Evolutionary conservation across 306 rosid genomes (phyloP), one percentile per base, ranked within the genome.

Genomic region (Vicia faba): DNA sequence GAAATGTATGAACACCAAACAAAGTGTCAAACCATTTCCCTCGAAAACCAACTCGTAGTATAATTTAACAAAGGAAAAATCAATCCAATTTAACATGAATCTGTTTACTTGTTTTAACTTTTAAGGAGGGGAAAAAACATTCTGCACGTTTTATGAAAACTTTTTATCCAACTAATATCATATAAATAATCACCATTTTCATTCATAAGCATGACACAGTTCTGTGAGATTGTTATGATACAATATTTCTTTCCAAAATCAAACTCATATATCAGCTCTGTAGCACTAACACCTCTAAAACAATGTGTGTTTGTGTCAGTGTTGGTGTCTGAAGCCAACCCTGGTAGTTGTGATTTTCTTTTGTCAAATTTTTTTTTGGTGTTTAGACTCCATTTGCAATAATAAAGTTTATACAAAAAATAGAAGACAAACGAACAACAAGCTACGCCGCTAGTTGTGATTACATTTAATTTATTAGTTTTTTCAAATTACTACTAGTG

Each of bases 41-140:
- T 64, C 35, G 49, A 29, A 64, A 73, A 64, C 28, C 41, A 50
- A 57, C 14, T 29, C 3, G 11, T 29, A 43, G 49, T 9, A 45
- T 41, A 68, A 63, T 35, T 23, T 41, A 56, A n/a, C 33, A 40
- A 74, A 60, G 36, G 59, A 23, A 33, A 66, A 72, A 33, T 53
- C 51, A 33, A 31, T 7, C 38, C 38, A 33, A 33, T 33, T 33
- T 33, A 33, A 33, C 0, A 33, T 33, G 9, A 7, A 7, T 33
- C 8, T 33, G 51, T 18, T 14, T 41, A 4, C 2, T 50, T 11
- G 13, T 51, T 19, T 50, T 51, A 23, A 51, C 9, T 19, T 3
- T 10, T 39, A 11, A 7, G 46, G 33, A 23, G n/a, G 31, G 11
- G 25, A 12, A 20, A 5, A 6, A 4, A 0, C 16, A 19, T 44